Percentiles rank a stretch among this genome's conserved stretches.
Conservation (phyloP, 2,329 filamentous ascomycete species). For the Sordariomycetes sp. region DNA sequence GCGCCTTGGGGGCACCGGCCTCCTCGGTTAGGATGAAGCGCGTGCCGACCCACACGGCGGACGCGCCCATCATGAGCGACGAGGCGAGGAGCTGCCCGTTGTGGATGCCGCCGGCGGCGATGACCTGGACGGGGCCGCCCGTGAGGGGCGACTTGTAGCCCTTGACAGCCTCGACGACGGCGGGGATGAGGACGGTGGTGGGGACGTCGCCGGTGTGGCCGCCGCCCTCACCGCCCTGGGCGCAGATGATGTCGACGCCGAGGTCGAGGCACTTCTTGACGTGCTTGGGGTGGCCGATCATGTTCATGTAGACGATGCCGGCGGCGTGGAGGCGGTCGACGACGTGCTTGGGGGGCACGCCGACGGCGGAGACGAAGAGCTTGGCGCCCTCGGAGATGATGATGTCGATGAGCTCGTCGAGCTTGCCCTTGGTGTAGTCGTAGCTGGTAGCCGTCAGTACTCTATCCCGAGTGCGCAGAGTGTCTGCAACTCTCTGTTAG, state of each 20-base stretch:
- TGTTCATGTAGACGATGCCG: conserved; percentile 97
- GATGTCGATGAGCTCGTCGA: conserved; percentile 78
- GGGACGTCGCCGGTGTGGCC: conserved; percentile 93
- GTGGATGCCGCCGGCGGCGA: conserved; percentile 89
- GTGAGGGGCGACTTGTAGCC: conserved; percentile 78
- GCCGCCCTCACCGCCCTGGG: conserved; percentile 93
- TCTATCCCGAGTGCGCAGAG: background rate
- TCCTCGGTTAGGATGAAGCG: conserved; percentile 90
- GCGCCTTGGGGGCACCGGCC: conserved; percentile 81
- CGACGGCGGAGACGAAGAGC: conserved; percentile 94
- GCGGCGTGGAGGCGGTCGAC: conserved; percentile 81
- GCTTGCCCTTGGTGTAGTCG: conserved; percentile 99
- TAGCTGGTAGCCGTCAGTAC: conserved; percentile 48
- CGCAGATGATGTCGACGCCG: conserved; percentile 93
- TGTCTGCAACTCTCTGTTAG: background rate
- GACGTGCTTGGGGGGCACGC: conserved; percentile 76
- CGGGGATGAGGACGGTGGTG: conserved; percentile 83
- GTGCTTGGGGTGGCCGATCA: conserved; percentile 99
- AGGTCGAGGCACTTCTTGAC: conserved; percentile 89
- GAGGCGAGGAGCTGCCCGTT: conserved; percentile 85
- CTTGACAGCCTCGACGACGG: conserved; percentile 70
- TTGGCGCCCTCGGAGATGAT: conserved; percentile 85
- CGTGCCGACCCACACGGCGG: conserved; percentile 91
- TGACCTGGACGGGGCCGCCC: conserved; percentile 74
- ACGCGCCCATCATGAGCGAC: conserved; percentile 82